These are phyloP conservation scores for Hypoxylon sp. DNA, from an alignment of 2,329 filamentous ascomycete genomes.

Conservation along the genomic window DNA sequence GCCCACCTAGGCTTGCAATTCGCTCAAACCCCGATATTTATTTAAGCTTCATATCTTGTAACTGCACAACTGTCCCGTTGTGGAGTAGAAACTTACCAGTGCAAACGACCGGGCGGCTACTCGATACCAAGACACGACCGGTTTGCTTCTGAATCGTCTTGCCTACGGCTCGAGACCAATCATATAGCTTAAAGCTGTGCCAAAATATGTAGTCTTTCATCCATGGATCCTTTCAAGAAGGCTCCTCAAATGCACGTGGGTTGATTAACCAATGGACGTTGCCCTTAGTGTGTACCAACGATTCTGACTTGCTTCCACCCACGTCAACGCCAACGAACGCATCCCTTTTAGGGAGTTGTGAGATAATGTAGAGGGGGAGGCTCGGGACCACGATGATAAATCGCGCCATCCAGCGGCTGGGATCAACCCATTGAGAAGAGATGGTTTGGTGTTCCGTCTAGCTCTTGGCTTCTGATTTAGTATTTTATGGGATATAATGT, in stretches of 20 bases:
- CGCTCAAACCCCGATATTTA: background rate
- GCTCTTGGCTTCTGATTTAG: background rate
- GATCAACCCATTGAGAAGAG: constrained; percentile 23
- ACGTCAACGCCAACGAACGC: constrained; percentile 20
- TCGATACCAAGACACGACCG: constrained; percentile 27
- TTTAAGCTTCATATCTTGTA: constrained; percentile 2
- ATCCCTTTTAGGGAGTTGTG: constrained; percentile 10
- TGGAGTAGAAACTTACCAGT: constrained; percentile 3
- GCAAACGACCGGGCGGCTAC: constrained; percentile 26
- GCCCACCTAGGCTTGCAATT: background rate
- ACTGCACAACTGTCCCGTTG: background rate
- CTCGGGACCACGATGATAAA: constrained; percentile 12
- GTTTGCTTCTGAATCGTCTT: constrained; percentile 20
- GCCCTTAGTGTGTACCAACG: constrained; percentile 19
- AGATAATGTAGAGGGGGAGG: background rate
- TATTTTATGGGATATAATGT: background rate
- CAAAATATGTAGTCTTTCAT: constrained; percentile 27
- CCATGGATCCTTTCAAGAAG: constrained; percentile 31
- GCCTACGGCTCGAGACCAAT: constrained; percentile 34
- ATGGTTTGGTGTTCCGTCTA: background rate
- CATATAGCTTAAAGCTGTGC: constrained; percentile 26
- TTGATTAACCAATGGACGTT: constrained; percentile 39
- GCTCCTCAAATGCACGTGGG: constrained; percentile 44
- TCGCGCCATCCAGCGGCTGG: constrained; percentile 25
- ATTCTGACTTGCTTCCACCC: constrained; percentile 25